phyloP scores from a whole-genome alignment of 106 monocot genomes.

The Alisma plantagoaquatica region DNA sequence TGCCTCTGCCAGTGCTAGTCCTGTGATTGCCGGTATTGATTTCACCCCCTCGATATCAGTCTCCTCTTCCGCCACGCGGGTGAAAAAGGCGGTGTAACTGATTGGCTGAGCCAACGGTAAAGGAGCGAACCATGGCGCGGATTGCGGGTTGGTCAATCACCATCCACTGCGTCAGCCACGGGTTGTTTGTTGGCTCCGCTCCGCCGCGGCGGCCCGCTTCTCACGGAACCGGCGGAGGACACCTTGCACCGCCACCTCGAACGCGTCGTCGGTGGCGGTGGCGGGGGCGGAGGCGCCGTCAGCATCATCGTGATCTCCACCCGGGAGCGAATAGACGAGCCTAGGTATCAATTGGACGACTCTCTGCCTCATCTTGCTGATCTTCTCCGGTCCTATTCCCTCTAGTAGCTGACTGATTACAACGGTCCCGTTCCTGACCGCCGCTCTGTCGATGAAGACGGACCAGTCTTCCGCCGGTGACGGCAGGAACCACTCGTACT shows the following conservation, averaged over 20 bases:
- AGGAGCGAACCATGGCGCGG: too few species aligned
- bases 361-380: slow-evolving; percentile 65
- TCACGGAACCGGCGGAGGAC: slow-evolving; percentile 41
- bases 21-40: too few species aligned
- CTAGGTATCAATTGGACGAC: slow-evolving; percentile 66
- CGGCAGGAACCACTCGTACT: slow-evolving; percentile 76
- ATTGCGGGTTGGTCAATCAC: too few species aligned
- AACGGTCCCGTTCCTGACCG: slow-evolving; percentile 46
- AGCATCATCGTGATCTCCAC: slow-evolving; percentile 25
- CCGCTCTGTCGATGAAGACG: slow-evolving; percentile 60
- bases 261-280: slow-evolving; percentile 44
- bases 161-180: too few species aligned
- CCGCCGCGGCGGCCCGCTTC: slow-evolving; percentile 2
- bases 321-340: slow-evolving; percentile 46
- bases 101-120: too few species aligned
- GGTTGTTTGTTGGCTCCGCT: too few species aligned
- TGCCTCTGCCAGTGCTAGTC: too few species aligned
- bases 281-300: slow-evolving; percentile 23
- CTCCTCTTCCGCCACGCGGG: too few species aligned
- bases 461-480: slow-evolving; percentile 47
- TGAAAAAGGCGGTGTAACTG: too few species aligned
- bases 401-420: slow-evolving; percentile 35
- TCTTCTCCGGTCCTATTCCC: slow-evolving; percentile 50
- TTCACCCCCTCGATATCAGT: too few species aligned
- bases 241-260: slow-evolving; percentile 67